Conservation (phyloP, 164 flowering plant genomes). For the Chimonanthus praecox region DNA sequence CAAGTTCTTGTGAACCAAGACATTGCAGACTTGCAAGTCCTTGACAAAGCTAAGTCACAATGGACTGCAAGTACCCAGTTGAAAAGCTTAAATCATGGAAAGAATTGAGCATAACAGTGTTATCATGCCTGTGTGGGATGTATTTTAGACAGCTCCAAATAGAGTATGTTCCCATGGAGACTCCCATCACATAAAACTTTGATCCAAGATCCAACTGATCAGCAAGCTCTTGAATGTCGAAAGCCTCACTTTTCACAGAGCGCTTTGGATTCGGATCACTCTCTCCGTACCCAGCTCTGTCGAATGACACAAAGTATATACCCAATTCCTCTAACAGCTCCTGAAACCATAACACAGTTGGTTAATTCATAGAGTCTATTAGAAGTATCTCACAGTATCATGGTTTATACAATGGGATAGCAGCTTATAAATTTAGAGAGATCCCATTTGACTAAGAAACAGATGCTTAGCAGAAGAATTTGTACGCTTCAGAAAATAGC, state of each 20-base stretch:
- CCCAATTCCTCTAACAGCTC: constrained; percentile 47
- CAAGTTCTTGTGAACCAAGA: too few species aligned
- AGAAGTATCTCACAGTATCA: too few species aligned
- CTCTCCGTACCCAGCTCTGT: constrained; percentile 63
- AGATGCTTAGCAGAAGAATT: too few species aligned
- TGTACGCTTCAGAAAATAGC: too few species aligned
- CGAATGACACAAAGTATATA: constrained; percentile 38
- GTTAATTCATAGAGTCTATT: not conserved
- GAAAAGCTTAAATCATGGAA: not conserved
- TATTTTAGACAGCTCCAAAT: constrained; percentile 35
- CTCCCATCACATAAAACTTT: constrained; percentile 50
- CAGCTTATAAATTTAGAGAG: too few species aligned
- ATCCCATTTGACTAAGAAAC: too few species aligned
- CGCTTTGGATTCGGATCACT: constrained; percentile 54
- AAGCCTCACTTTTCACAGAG: constrained; percentile 54
- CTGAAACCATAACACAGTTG: constrained; percentile 18
- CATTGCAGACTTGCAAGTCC: not conserved
- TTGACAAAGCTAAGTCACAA: not conserved
- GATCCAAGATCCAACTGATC: constrained; percentile 47
- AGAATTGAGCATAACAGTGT: not conserved
- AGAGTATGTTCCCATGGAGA: constrained; percentile 48
- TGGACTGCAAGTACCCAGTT: not conserved
- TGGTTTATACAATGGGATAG: too few species aligned
- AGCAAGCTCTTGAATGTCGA: constrained; percentile 55
- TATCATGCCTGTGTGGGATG: constrained; percentile 37